phyloP scores from a whole-genome alignment of 257 asterid genomes.

The Solanum chilense region DNA sequence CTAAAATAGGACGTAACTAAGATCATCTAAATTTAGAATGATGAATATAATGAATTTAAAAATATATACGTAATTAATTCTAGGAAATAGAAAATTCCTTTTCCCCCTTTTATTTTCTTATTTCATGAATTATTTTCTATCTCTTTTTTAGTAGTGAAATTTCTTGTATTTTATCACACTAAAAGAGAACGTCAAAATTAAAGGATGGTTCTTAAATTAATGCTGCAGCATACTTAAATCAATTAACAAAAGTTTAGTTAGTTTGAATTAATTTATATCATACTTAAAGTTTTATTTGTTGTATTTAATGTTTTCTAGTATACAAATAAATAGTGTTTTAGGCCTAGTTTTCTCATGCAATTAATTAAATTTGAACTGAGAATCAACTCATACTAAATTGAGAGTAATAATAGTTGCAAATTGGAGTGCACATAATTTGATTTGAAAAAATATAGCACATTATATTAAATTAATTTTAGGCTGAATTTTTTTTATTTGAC shows the following conservation, averaged over 20 bases:
- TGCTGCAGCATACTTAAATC: not conserved
- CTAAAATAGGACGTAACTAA: not conserved
- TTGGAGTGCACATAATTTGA: not conserved
- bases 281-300: not conserved
- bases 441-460: not conserved
- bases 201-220: not conserved
- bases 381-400: not conserved
- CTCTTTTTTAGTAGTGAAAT: not conserved
- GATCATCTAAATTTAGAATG: not conserved
- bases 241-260: not conserved
- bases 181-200: not conserved
- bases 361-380: not conserved
- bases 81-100: not conserved
- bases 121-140: not conserved
- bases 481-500: not conserved
- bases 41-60: not conserved
- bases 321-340: not conserved
- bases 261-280: not conserved
- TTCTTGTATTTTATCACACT: not conserved
- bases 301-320: not conserved
- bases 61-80: not conserved
- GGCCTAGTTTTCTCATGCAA: not conserved
- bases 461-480: not conserved
- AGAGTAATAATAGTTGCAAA: not conserved
- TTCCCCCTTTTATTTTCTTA: not conserved